Conservation (phyloP, 2,329 filamentous ascomycete species). For the Immersiporthe knoxdaviesiana region DNA sequence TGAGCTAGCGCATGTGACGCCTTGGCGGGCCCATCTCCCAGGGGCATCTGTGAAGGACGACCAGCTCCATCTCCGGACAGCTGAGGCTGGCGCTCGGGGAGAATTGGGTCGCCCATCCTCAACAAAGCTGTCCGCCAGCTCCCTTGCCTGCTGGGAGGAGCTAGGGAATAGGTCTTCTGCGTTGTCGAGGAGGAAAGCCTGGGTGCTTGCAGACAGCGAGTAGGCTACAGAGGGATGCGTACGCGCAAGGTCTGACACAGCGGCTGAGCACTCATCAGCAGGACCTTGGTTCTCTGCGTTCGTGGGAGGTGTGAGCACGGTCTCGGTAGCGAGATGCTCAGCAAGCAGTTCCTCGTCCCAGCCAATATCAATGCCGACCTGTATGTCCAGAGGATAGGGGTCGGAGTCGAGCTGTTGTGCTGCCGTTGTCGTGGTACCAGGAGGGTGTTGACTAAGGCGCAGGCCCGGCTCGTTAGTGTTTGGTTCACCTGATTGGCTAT, state of each 20-base stretch:
- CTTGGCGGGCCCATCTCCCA: not conserved
- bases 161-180: constrained; percentile 59
- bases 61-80: not conserved
- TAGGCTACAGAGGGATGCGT: not conserved
- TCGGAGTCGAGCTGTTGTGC: constrained; percentile 16
- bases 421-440: constrained; percentile 9
- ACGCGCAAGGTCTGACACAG: not conserved
- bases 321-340: constrained; percentile 23
- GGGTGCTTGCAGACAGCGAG: constrained; percentile 49
- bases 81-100: not conserved
- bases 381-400: constrained; percentile 18
- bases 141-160: constrained; percentile 58
- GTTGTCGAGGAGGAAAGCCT: constrained; percentile 53
- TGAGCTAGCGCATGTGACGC: not conserved
- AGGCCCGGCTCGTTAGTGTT: constrained; percentile 10
- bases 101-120: constrained; percentile 24
- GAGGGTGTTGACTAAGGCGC: constrained; percentile 10
- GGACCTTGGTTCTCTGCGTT: constrained; percentile 9
- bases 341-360: constrained; percentile 20
- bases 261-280: not conserved
- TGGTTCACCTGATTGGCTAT: constrained; percentile 5
- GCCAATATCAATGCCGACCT: constrained; percentile 23
- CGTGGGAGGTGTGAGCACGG: constrained; percentile 18
- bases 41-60: constrained; percentile 31
- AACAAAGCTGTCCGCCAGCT: constrained; percentile 48